Base-by-base conservation (phyloP, 257 asterid genomes). In the Linaria vulgaris region DNA sequence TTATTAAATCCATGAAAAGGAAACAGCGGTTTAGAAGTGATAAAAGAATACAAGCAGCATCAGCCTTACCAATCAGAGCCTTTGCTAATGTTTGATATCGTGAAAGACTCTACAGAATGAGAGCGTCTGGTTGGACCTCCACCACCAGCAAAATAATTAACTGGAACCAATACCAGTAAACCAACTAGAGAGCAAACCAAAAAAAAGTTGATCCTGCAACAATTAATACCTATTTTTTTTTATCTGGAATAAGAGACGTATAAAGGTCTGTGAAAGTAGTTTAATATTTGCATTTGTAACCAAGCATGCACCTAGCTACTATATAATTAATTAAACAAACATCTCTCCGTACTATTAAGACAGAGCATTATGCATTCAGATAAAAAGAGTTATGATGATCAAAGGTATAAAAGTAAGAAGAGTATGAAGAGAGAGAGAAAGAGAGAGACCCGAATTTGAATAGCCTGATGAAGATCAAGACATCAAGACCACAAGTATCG, bases 121-220 rank as follows among this genome's bases (percentile, higher is more conserved):
- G 79, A 71, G 48, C 64, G 68, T 9, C 63, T 63, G 1, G 80
- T 46, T 6, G 72, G 71, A 56, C 75, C 69, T 50, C 54, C 73
- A 61, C 52, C 65, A 12, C 94, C 95, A 43, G 85, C 82, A 44
- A 48, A 46, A 69, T 83, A 87, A 76, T 92, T 92, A 13, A 92
- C 72, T 0, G 99, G 97, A 67, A 92, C 86, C 70, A 89, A 75
- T 25, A 89, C 52, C 47, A 84, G 56, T 55, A 85, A 30, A 61
- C 97, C 95, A 67, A 89, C 78, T 63, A 80, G 64, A 69, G 94
- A 83, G 82, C 88, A 80, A 53, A 83, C 87, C 68, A 80, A 27
- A 68, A 89, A 92, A 82, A 87, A 87, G 22, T 79, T 83, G 80
- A 84, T 83, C 91, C 99, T 92, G 97, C 83, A 78, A 66, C 37